Base-by-base conservation (phyloP, 1,284 basidiomycete species). In the Ganoderma sinense region DNA sequence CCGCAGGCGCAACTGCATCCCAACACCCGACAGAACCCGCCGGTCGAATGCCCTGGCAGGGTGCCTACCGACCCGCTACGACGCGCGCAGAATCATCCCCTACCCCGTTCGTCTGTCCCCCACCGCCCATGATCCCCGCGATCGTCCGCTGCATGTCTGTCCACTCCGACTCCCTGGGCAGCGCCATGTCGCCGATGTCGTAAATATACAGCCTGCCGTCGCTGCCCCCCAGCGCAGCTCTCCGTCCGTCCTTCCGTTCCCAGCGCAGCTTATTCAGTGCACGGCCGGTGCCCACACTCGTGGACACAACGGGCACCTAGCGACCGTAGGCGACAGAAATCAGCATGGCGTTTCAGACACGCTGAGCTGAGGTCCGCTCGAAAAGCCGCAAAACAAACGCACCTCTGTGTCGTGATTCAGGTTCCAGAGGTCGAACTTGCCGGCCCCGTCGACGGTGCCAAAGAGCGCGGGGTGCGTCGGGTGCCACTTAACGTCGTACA, bases 401-500 rank as follows among this genome's bases (percentile, higher is more conserved):
- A 96, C 97, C 89, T 99, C 98, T 6, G 94, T 94, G 78, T 99
- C 97, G 26, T 87, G 82, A 80, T 98, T 99, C 77, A 99, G 82
- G 81, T 99, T 98, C 96, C 97, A 99, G 60, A 99, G 77, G 79
- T 99, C 96, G 81, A 99, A 97, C 78, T 93, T 93, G 41, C 97
- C 98, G 2, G 93, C 93, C 0, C 97, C 98, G 80, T 99, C 97
- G 1, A 96, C 98, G 4, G 91, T 91, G 18, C 94, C 97, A 80
- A 99, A 99, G 56, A 98, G 72, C 0, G 97, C 96, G 4, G 98
- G 98, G 80, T 99, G 97, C 33, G 89, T 85, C 1, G 97, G 96
- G 80, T 99, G 97, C 98, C 98, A 99, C 78, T 92, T 94, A 62
- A 97, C 97, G 82, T 99, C 97, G 82, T 98, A 99, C n/a, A 99